Base-by-base conservation (phyloP, 2,329 filamentous ascomycete species). In the Pestalotiopsis sp. region DNA sequence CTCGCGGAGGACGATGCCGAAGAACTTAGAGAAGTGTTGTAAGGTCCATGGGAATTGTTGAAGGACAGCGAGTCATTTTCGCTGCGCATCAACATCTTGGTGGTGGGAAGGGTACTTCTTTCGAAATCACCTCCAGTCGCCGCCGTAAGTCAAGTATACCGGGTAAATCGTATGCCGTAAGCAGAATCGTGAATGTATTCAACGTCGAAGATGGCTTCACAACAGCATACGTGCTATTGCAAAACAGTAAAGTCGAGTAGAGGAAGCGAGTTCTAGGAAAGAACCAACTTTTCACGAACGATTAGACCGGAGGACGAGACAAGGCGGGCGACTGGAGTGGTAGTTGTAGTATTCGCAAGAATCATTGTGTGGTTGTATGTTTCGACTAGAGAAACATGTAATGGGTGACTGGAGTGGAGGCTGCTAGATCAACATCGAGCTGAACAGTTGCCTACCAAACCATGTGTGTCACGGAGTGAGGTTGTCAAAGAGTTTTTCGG, bases 1-100 rank as follows among this genome's bases (percentile, higher is more conserved):
- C 90, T 89, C 69, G 91, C 88, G 23, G 92, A 94, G 68, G 92
- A 92, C 38, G 93, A 94, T 69, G 92, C 89, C 74, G 92, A 93
- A 68, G 91, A 91, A 77, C 91, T 89, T 84, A 94, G 83, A 57
- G 91, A 91, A 69, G 90, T 88, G 78, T 88, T 89, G 81, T 94
- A 95, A 72, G 90, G 87, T 70, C 82, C 82, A 83, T 87, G 80
- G 74, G 81, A 78, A 72, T 80, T 79, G 80, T 83, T 81, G 78
- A 84, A 85, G 80, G 83, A 82, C 81, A 86, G 84, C 80, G 85
- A 86, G 78, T 83, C 80, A 80, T 83, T 78, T 76, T 84, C 81
- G 80, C 84, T 82, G 82, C 81, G 84, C 83, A 83, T 17, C 45
- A 17, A 83, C 89, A 91, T 91, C 81, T 90, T 91, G 84, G 76